These are phyloP conservation scores for Neurospora sp. DNA, from an alignment of 495 filamentous ascomycete species.

Conservation along the genomic window DNA sequence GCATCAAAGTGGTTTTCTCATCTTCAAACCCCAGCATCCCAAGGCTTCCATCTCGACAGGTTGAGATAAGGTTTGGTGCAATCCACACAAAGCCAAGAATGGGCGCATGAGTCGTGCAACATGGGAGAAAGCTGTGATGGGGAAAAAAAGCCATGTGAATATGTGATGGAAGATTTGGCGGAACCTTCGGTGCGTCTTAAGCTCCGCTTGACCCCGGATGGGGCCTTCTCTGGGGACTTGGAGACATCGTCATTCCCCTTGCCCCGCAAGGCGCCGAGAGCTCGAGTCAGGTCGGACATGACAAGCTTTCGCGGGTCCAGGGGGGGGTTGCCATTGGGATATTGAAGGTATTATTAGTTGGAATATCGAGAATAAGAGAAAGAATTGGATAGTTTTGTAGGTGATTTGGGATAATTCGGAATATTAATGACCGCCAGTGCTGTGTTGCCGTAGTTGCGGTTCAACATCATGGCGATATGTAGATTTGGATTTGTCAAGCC, in stretches of 20 bases:
- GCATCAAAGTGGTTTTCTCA: neutral
- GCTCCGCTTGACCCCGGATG: neutral
- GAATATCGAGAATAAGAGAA: neutral
- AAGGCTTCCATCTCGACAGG: neutral
- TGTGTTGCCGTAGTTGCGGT: neutral
- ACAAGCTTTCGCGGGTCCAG: neutral
- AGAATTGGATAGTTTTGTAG: neutral
- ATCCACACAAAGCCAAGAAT: neutral
- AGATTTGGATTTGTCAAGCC: neutral
- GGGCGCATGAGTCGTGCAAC: neutral
- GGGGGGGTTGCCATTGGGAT: neutral
- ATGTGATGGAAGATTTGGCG: neutral
- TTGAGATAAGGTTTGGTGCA: neutral
- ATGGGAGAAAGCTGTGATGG: neutral
- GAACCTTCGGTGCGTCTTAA: neutral
- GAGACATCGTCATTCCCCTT: neutral
- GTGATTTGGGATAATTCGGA: neutral
- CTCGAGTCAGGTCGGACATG: neutral
- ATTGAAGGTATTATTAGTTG: neutral
- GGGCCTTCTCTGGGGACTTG: neutral
- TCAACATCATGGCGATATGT: neutral
- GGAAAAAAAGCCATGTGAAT: neutral
- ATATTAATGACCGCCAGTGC: neutral
- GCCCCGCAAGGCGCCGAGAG: neutral
- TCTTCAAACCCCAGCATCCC: neutral